Percentiles rank a stretch among this genome's conserved stretches.
Conservation (phyloP, 805 yeast genomes). For the Pichia phayaonensis region DNA sequence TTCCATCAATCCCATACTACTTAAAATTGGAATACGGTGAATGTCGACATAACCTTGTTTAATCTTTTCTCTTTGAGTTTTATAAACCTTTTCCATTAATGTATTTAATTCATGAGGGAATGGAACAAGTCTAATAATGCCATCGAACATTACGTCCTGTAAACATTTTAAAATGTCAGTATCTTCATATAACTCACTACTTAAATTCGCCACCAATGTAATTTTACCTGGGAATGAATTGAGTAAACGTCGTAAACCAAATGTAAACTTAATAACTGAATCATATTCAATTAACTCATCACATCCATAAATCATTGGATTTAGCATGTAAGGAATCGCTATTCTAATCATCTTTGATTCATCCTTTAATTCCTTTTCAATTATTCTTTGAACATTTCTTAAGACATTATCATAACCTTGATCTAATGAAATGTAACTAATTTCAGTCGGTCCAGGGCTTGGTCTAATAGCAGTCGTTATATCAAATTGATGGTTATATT, state of each 20-base stretch:
- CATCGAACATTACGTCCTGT: conserved; percentile 52
- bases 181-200: conserved; percentile 57
- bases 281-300: conserved; percentile 27
- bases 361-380: conserved; percentile 33
- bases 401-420: conserved; percentile 22
- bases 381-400: conserved; percentile 34
- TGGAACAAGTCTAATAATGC: conserved; percentile 70
- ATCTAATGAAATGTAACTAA: conserved; percentile 43
- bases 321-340: conserved; percentile 67
- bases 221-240: conserved; percentile 32
- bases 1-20: conserved; percentile 76
- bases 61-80: conserved; percentile 62
- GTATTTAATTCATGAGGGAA: conserved; percentile 67
- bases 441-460: conserved; percentile 53
- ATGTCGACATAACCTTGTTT: conserved; percentile 85
- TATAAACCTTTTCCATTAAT: conserved; percentile 60
- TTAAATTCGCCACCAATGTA: conserved; percentile 49
- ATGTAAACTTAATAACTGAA: conserved; percentile 53
- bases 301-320: conserved; percentile 68
- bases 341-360: conserved; percentile 50
- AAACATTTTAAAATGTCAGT: conserved; percentile 39
- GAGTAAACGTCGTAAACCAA: conserved; percentile 46
- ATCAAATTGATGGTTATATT: conserved; percentile 65
- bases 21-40: conserved; percentile 59
- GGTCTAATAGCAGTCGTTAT: conserved; percentile 67